These are phyloP conservation scores for Lunasporangiospora selenospora DNA, from an alignment of 192 early-diverging fungal species.

Conservation along the genomic window DNA sequence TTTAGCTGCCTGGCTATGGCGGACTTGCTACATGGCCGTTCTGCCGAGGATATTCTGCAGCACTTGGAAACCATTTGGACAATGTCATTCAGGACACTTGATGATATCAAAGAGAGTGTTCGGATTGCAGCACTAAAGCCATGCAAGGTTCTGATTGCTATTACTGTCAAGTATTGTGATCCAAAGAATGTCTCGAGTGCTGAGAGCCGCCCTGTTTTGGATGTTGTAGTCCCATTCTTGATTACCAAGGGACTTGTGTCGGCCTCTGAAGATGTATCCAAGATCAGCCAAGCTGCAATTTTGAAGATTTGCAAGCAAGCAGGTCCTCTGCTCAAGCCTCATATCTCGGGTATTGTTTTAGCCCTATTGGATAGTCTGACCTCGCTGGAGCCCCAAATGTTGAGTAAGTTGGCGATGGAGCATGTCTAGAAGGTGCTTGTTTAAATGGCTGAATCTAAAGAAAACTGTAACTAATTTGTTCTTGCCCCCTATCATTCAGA, in stretches of 20 bases:
- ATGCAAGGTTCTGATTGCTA: conserved; percentile 78
- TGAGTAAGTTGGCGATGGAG: conserved; percentile 53
- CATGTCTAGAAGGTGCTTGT: too few relatives aligned
- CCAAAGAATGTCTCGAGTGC: conserved; percentile 60
- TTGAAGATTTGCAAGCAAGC: conserved; percentile 84
- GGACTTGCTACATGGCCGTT: conserved; percentile 73
- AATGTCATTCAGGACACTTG: conserved; percentile 89
- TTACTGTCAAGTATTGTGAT: conserved; percentile 90
- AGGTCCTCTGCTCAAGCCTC: conserved; percentile 73
- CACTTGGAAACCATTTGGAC: conserved; percentile 86
- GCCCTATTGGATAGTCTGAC: conserved; percentile 86
- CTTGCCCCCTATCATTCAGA: conserved; percentile 40
- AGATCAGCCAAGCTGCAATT: conserved; percentile 81
- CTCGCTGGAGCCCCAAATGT: conserved; percentile 70
- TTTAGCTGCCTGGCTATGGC: conserved; percentile 72
- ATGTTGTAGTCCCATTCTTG: conserved; percentile 89
- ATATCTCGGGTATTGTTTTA: conserved; percentile 74
- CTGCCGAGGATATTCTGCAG: conserved; percentile 71
- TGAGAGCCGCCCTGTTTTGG: conserved; percentile 76
- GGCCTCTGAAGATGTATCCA: conserved; percentile 86
- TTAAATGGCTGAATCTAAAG: too few relatives aligned
- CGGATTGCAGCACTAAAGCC: conserved; percentile 80
- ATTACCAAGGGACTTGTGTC: conserved; percentile 77
- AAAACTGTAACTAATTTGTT: too few relatives aligned
- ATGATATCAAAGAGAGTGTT: conserved; percentile 96